These are phyloP conservation scores for Umbelopsis isabellina DNA, from an alignment of 192 early-diverging fungal genomes.

Conservation along the genomic window DNA sequence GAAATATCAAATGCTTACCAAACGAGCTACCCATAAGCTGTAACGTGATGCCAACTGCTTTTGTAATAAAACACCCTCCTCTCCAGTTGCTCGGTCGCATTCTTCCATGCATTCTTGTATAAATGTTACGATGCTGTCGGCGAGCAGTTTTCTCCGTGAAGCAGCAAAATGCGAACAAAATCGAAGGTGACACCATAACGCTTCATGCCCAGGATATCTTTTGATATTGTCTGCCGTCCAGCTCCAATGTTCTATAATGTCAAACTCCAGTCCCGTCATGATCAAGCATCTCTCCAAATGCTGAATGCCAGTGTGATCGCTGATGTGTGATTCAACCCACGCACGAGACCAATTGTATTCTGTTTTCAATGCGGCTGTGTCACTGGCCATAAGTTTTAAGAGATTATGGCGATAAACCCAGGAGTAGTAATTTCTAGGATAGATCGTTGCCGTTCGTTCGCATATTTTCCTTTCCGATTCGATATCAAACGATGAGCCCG, in stretches of 20 bases:
- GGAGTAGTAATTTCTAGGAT: slow-evolving; percentile 59
- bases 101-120: neutral
- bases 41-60: slow-evolving; percentile 25
- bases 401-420: slow-evolving; percentile 58
- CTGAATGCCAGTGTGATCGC: slow-evolving; percentile 54
- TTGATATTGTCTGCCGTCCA: slow-evolving; percentile 35
- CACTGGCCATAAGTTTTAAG: slow-evolving; percentile 25
- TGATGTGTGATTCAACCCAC: slow-evolving; percentile 45
- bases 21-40: slow-evolving; percentile 24
- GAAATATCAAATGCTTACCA: slow-evolving; percentile 3
- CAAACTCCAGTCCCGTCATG: neutral
- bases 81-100: neutral
- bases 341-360: slow-evolving; percentile 1
- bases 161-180: slow-evolving; percentile 30
- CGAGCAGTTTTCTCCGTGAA: neutral
- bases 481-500: neutral
- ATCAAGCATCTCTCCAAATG: slow-evolving; percentile 47
- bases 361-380: slow-evolving; percentile 17
- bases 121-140: neutral
- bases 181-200: slow-evolving; percentile 56
- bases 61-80: neutral
- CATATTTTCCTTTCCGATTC: slow-evolving; percentile 40
- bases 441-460: slow-evolving; percentile 37
- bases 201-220: slow-evolving; percentile 54
- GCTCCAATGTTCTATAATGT: slow-evolving; percentile 7